These are phyloP conservation scores for Claviceps purpurea DNA, from an alignment of 2,329 filamentous ascomycete species.

Conservation along the genomic window DNA sequence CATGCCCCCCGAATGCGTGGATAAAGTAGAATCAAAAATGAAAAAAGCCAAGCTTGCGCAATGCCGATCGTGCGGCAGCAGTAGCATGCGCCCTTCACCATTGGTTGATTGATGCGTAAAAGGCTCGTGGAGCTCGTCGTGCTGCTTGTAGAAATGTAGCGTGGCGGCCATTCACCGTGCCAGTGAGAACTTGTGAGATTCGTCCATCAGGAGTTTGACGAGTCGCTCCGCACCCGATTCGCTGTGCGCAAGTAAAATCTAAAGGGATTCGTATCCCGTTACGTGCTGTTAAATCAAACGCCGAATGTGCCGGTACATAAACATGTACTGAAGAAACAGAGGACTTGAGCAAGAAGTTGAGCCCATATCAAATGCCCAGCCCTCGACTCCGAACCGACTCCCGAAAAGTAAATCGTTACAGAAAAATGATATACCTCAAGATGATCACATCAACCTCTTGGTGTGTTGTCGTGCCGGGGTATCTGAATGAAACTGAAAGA, in stretches of 20 bases:
- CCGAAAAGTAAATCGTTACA: background rate
- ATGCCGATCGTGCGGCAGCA: background rate
- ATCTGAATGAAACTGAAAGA: constrained; percentile 23
- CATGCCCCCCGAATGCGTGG: background rate
- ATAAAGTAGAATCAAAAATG: background rate
- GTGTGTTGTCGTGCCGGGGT: constrained; percentile 26
- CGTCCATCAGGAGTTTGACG: background rate
- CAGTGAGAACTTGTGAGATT: background rate
- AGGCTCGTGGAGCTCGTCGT: background rate
- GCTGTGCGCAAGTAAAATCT: background rate
- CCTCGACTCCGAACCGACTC: background rate
- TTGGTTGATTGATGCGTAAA: background rate
- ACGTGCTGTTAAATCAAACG: constrained; percentile 10
- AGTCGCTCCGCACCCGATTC: background rate
- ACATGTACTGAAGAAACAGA: constrained; percentile 12
- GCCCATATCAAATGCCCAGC: background rate
- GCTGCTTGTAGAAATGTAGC: background rate
- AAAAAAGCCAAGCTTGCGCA: background rate
- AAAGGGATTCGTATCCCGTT: background rate
- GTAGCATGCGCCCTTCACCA: background rate
- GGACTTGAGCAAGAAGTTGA: background rate
- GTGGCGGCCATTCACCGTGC: background rate
- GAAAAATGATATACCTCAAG: constrained; percentile 11
- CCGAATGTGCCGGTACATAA: constrained; percentile 21
- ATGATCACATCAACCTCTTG: constrained; percentile 12